These are phyloP conservation scores for Chrysanthemum seticuspe DNA, from an alignment of 129 eudicot species.

Conservation along the genomic window DNA sequence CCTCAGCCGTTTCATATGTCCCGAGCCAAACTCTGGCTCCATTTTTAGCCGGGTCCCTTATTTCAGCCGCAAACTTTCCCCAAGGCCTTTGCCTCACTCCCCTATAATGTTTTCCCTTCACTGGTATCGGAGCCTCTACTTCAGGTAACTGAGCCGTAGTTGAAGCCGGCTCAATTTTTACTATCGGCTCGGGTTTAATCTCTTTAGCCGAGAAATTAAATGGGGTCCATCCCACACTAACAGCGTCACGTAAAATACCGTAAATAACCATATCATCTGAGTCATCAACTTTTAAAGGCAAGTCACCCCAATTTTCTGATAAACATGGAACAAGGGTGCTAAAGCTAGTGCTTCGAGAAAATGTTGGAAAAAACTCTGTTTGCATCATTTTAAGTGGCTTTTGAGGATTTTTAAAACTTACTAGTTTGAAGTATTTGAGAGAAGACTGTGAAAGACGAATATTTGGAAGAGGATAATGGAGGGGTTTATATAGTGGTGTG, in stretches of 20 bases:
- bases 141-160: neutral
- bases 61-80: conserved; percentile 87
- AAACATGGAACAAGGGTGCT: conserved; percentile 51
- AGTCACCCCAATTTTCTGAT: conserved; percentile 70
- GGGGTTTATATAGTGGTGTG: conserved; percentile 23
- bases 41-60: conserved; percentile 75
- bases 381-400: conserved; percentile 24
- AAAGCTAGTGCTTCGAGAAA: conserved; percentile 57
- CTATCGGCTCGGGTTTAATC: conserved; percentile 42
- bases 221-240: conserved; percentile 70
- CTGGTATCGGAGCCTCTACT: conserved; percentile 23
- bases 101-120: conserved; percentile 53
- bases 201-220: conserved; percentile 37
- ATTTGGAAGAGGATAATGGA: conserved; percentile 11
- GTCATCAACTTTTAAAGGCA: conserved; percentile 68
- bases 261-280: conserved; percentile 73
- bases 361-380: conserved; percentile 20
- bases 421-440: neutral
- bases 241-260: conserved; percentile 59
- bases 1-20: conserved; percentile 80
- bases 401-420: neutral
- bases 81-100: conserved; percentile 77
- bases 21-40: conserved; percentile 92
- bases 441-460: conserved; percentile 3
- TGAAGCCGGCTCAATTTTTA: conserved; percentile 26